phyloP scores from a whole-genome alignment of 495 filamentous ascomycete genomes.

The Talaromyces stipitatus region DNA sequence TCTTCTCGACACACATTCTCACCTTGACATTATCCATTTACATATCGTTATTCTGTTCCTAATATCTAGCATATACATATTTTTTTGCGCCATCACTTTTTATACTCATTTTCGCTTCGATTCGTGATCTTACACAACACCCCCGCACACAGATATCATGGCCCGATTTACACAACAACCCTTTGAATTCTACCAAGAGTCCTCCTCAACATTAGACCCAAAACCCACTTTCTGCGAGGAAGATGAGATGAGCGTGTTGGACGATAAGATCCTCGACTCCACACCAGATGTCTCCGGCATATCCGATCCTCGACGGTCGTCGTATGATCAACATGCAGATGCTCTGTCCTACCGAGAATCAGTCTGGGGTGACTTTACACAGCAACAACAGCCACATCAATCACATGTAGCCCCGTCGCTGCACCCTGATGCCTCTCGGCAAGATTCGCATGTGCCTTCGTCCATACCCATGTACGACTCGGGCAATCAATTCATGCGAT shows the following conservation, averaged over 20 bases:
- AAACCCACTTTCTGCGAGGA: conserved; percentile 62
- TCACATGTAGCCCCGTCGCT: not conserved
- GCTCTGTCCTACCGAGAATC: conserved; percentile 69
- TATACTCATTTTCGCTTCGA: conserved; percentile 20
- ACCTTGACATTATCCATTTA: not conserved
- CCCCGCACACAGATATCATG: conserved; percentile 23
- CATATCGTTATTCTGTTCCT: conserved; percentile 4
- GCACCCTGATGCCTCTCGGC: conserved; percentile 22
- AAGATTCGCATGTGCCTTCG: conserved; percentile 26
- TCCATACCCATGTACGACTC: conserved; percentile 28
- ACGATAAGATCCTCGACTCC: conserved; percentile 76
- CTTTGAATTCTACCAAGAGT: conserved; percentile 55
- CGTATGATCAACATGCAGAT: conserved; percentile 57
- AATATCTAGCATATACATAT: conserved; percentile 3
- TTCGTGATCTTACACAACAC: conserved; percentile 5
- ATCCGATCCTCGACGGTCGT: conserved; percentile 55
- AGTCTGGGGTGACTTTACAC: conserved; percentile 67
- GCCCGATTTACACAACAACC: conserved; percentile 38
- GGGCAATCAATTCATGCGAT: conserved; percentile 48
- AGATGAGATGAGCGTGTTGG: conserved; percentile 73
- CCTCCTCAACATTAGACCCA: conserved; percentile 54
- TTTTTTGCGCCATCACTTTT: conserved; percentile 8
- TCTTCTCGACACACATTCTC: conserved; percentile 12
- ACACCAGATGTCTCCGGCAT: conserved; percentile 64
- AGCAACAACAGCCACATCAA: conserved; percentile 19